Conservation (phyloP, 2,329 filamentous ascomycete species). For the Aspergillus tanneri region DNA sequence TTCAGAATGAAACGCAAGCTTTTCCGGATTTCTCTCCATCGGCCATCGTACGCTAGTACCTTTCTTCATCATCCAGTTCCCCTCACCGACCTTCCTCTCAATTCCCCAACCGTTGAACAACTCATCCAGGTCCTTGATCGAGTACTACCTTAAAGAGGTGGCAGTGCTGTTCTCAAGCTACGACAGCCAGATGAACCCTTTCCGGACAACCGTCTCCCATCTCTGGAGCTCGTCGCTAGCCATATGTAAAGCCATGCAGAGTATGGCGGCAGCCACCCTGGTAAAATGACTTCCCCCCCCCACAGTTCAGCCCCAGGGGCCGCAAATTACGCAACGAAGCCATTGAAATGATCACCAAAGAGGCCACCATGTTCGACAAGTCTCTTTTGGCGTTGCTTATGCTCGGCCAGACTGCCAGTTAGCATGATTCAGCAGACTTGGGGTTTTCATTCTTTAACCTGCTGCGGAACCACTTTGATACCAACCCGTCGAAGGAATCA, state of each 20-base stretch:
- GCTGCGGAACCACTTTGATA: slow-evolving; percentile 43
- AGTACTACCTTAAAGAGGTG: slow-evolving; percentile 65
- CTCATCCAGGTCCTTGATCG: slow-evolving; percentile 57
- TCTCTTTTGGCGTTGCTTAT: slow-evolving; percentile 59
- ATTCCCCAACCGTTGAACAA: slow-evolving; percentile 47
- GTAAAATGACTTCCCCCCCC: slow-evolving; percentile 58
- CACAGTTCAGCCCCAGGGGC: slow-evolving; percentile 52
- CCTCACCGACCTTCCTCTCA: slow-evolving; percentile 30
- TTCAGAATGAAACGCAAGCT: slow-evolving; percentile 18
- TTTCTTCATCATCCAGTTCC: slow-evolving; percentile 22
- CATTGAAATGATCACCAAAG: slow-evolving; percentile 51
- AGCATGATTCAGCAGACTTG: slow-evolving; percentile 58
- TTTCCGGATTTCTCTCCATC: slow-evolving; percentile 34
- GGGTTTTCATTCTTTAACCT: slow-evolving; percentile 54
- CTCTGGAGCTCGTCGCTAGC: slow-evolving; percentile 59
- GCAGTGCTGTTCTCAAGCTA: slow-evolving; percentile 64
- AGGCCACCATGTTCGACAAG: slow-evolving; percentile 52
- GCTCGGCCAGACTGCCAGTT: slow-evolving; percentile 59
- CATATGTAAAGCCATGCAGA: slow-evolving; percentile 62
- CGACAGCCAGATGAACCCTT: slow-evolving; percentile 62
- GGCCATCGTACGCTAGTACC: slow-evolving; percentile 35
- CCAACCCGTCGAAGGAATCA: slow-evolving; percentile 33
- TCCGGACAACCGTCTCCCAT: slow-evolving; percentile 57
- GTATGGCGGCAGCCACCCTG: slow-evolving; percentile 63
- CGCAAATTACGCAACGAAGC: slow-evolving; percentile 55